Evolutionary conservation across 2,329 filamentous ascomycete species (phyloP).

Genomic region (Exserohilum rostratum): DNA sequence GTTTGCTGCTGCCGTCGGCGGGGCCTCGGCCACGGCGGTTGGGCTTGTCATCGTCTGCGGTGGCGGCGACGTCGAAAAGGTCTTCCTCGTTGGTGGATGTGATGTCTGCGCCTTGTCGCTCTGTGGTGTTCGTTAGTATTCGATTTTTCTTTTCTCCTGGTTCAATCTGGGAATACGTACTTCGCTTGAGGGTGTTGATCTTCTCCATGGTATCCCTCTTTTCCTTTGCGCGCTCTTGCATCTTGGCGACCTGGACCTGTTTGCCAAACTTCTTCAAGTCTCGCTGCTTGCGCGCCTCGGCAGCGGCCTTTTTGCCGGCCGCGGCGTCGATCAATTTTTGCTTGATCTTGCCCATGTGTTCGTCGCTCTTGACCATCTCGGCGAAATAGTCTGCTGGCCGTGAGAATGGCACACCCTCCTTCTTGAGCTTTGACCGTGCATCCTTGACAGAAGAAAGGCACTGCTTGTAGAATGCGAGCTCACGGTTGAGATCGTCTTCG

Average conservation of each 20-base stretch:
- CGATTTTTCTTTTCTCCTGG: too few relatives aligned
- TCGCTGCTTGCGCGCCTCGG: constrained; percentile 87
- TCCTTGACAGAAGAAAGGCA: constrained; percentile 77
- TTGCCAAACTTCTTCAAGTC: constrained; percentile 99
- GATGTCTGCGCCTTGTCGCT: constrained; percentile 76
- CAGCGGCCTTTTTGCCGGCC: constrained; percentile 86
- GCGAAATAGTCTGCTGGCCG: constrained; percentile 95
- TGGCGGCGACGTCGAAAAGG: constrained; percentile 83
- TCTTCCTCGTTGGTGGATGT: constrained; percentile 77
- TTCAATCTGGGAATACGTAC: constrained; percentile 61
- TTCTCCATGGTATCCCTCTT: constrained; percentile 95
- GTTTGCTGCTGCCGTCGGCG: constrained; percentile 28
- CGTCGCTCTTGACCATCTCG: constrained; percentile 98
- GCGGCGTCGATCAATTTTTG: constrained; percentile 91
- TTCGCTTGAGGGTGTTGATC: constrained; percentile 93
- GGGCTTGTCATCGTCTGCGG: constrained; percentile 56
- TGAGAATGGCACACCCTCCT: constrained; percentile 84
- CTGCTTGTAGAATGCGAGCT: constrained; percentile 92
- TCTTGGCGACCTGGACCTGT: constrained; percentile 93
- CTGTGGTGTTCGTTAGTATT: constrained; percentile 56
- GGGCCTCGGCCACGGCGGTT: constrained; percentile 45
- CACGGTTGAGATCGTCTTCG: constrained; percentile 88
- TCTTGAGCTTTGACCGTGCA: constrained; percentile 75
- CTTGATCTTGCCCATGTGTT: constrained; percentile 97
- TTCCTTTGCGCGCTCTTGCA: constrained; percentile 90